These are phyloP conservation scores for Penicillium sp. DNA, from an alignment of 2,329 filamentous ascomycete species.

Conservation along the genomic window DNA sequence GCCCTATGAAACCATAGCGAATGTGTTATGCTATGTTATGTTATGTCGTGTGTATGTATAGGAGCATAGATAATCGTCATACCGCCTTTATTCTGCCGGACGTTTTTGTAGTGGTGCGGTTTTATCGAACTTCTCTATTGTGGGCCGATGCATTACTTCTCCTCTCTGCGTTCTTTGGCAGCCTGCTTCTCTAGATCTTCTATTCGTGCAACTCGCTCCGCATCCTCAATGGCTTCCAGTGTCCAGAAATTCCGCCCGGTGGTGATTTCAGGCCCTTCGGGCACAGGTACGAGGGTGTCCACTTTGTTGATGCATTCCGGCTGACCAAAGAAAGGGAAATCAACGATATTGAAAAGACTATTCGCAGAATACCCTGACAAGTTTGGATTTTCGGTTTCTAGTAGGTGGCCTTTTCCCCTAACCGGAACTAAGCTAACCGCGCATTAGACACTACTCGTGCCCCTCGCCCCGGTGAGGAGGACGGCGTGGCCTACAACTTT, in stretches of 20 bases:
- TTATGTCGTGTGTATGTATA: conserved; percentile 12
- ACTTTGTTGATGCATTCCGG: too few species aligned
- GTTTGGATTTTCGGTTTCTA: conserved; percentile 41
- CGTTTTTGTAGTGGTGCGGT: conserved; percentile 6
- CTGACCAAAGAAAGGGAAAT: conserved; percentile 23
- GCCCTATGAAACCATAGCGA: conserved; percentile 14
- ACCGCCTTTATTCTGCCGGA: conserved; percentile 23
- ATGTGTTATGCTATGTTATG: background rate
- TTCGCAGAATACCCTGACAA: conserved; percentile 41
- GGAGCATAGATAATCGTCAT: conserved; percentile 7
- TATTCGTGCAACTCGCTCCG: background rate
- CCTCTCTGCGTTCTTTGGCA: conserved; percentile 8
- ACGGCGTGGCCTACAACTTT: conserved; percentile 80
- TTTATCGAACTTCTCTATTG: background rate
- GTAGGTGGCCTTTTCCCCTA: background rate
- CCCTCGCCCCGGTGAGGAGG: conserved; percentile 67
- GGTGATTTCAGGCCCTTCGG: conserved; percentile 40
- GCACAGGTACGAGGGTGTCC: conserved; percentile 27
- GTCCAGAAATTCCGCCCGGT: conserved; percentile 31
- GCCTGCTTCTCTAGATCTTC: background rate
- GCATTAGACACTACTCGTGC: conserved; percentile 67
- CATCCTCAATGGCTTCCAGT: conserved; percentile 25
- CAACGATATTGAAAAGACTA: conserved; percentile 40
- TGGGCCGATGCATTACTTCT: conserved; percentile 19
- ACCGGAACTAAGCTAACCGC: conserved; percentile 16